Evolutionary conservation across 768 basidiomycete species (phyloP).

Genomic region (Terana coerulea): DNA sequence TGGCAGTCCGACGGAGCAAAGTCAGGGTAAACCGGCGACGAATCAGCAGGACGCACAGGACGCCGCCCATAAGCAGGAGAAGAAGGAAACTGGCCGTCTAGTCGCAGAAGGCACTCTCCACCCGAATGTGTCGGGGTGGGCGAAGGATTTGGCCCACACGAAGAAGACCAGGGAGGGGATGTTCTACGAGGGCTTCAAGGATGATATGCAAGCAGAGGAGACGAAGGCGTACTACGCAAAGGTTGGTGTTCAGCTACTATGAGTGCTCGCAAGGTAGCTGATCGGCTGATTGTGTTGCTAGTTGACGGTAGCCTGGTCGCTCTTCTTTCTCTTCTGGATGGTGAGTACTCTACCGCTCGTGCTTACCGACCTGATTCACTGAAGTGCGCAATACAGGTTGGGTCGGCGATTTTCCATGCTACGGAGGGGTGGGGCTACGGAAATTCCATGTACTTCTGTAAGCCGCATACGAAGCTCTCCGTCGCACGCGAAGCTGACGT

Average conservation of each 20-base stretch:
- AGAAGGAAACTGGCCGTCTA: too few species aligned
- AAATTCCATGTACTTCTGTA: constrained; percentile 68
- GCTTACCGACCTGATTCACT: not conserved
- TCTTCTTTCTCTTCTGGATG: constrained; percentile 80
- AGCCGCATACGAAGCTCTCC: too few species aligned
- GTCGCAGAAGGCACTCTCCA: constrained; percentile 6
- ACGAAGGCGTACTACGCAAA: constrained; percentile 54
- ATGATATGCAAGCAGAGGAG: constrained; percentile 33
- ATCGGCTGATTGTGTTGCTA: constrained; percentile 11
- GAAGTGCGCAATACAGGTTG: constrained; percentile 38
- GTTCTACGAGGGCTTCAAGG: constrained; percentile 17
- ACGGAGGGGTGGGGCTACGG: constrained; percentile 72
- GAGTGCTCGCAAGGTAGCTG: not conserved
- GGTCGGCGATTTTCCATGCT: constrained; percentile 61
- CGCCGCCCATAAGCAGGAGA: too few species aligned
- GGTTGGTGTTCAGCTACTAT: constrained; percentile 31
- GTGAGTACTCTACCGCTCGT: too few species aligned
- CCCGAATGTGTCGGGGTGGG: constrained; percentile 16
- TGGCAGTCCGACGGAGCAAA: too few species aligned
- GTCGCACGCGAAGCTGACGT: not conserved
- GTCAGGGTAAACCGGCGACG: too few species aligned
- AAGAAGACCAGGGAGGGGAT: constrained; percentile 2
- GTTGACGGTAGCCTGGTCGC: constrained; percentile 45
- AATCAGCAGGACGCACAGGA: too few species aligned
- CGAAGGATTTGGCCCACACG: constrained; percentile 16